phyloP scores from a whole-genome alignment of 2,329 filamentous ascomycete genomes.

The Cercospora sp. region DNA sequence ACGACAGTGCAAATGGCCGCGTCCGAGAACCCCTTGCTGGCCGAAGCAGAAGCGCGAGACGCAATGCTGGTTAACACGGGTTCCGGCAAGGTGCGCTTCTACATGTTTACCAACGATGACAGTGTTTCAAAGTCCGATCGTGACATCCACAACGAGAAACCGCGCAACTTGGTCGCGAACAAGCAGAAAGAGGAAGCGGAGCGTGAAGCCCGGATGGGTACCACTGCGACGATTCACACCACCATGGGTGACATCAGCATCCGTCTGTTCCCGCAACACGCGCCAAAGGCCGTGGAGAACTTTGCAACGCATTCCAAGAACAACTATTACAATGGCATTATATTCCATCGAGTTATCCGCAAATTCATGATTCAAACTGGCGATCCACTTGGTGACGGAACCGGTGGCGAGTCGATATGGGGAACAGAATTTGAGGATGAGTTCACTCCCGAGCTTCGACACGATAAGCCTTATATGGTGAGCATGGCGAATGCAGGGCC shows the following conservation, averaged over 20 bases:
- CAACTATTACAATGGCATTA: slow-evolving; percentile 95
- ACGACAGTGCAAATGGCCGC: slow-evolving; percentile 97
- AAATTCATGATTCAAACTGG: slow-evolving; percentile 98
- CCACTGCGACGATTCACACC: slow-evolving; percentile 83
- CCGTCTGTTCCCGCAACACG: slow-evolving; percentile 86
- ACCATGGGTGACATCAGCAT: slow-evolving; percentile 92
- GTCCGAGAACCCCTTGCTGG: slow-evolving; percentile 85
- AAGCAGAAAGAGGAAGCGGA: slow-evolving; percentile 53
- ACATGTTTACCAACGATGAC: slow-evolving; percentile 93
- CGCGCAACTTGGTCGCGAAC: slow-evolving; percentile 59
- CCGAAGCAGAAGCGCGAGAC: slow-evolving; percentile 87
- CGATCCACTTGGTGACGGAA: slow-evolving; percentile 84
- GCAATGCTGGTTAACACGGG: slow-evolving; percentile 85
- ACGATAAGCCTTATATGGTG: slow-evolving; percentile 94
- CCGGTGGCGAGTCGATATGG: slow-evolving; percentile 90
- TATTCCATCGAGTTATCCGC: slow-evolving; percentile 94
- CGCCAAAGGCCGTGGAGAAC: slow-evolving; percentile 94
- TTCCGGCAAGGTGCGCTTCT: slow-evolving; percentile 86
- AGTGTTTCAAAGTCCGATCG: slow-evolving; percentile 79
- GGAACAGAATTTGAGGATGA: slow-evolving; percentile 91
- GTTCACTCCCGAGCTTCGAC: slow-evolving; percentile 76
- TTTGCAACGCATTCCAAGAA: slow-evolving; percentile 88
- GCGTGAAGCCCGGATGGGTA: slow-evolving; percentile 71
- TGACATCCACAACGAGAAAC: slow-evolving; percentile 94
- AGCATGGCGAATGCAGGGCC: slow-evolving; percentile 98